phyloP scores from a whole-genome alignment of 2,329 filamentous ascomycete species.

The Aspergillus sp. region DNA sequence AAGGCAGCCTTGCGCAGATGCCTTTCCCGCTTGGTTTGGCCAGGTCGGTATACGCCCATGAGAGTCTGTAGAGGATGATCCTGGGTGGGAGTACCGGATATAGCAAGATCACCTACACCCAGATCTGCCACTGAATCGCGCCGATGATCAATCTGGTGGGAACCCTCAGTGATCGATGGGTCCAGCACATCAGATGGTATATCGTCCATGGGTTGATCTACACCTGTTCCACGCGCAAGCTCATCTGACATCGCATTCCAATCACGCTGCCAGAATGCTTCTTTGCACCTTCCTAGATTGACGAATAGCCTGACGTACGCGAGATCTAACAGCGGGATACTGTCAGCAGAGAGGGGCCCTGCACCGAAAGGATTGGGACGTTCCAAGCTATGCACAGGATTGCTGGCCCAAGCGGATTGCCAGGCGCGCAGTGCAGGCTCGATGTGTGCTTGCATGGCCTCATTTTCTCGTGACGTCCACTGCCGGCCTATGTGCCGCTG shows the following conservation, averaged over 20 bases:
- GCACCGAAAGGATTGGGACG: constrained; percentile 79
- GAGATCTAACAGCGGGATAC: constrained; percentile 85
- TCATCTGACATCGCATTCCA: constrained; percentile 91
- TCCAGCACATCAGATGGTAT: constrained; percentile 32
- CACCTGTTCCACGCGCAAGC: constrained; percentile 73
- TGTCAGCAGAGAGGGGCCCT: constrained; percentile 83
- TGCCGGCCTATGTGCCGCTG: constrained; percentile 84
- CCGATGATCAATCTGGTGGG: constrained; percentile 23
- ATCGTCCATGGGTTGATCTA: constrained; percentile 68
- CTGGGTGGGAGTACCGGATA: constrained; percentile 39
- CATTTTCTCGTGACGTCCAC: constrained; percentile 90
- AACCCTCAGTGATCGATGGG: constrained; percentile 27
- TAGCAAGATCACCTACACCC: constrained; percentile 38
- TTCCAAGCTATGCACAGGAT: constrained; percentile 80
- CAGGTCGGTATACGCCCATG: constrained; percentile 36
- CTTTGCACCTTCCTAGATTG: constrained; percentile 87
- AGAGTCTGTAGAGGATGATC: constrained; percentile 34
- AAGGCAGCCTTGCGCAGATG: constrained; percentile 93
- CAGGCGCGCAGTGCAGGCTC: constrained; percentile 92
- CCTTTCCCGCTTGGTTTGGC: constrained; percentile 71
- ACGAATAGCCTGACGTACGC: constrained; percentile 92
- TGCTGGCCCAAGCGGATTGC: constrained; percentile 88
- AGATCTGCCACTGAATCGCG: constrained; percentile 41
- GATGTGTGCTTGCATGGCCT: constrained; percentile 94
- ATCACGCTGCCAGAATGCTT: constrained; percentile 90